Evolutionary conservation across 176 grass and related monocot genomes (phyloP), one percentile per base, ranked within the genome.

Genomic region (Triticum turgidum): DNA sequence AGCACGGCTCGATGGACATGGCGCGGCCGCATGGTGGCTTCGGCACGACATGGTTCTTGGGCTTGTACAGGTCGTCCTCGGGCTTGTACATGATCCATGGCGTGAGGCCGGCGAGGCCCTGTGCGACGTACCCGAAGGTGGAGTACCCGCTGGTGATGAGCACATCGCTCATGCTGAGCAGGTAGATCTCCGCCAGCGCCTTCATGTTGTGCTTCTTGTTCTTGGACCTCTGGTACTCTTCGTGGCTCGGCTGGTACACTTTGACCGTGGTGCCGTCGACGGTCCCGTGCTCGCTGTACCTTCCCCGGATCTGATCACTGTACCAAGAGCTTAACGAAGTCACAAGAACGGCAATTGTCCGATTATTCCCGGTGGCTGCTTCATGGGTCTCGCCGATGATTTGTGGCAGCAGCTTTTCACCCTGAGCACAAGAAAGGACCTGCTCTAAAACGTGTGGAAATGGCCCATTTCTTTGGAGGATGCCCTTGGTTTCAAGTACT

Each of bases 1-100:
- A 98, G 83, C 95, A 98, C 9, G 95, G 93, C 7, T 98, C 95
- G 54, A 93, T 88, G 72, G 93, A 95, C 85, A 91, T 80, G 80
- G 87, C 85, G 14, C 77, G 86, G 38, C 73, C 76, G 47, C 92
- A 97, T 2, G 87, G 85, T 1, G 83, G 87, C 24, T 92, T 63
- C 3, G 94, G 88, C 35, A 66, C 35, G 11, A 59, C 29, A 35
- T 95, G 88, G 22, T 84, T 82, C 83, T 84, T 73, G 3, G 88
- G 56, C 41, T 10, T 89, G 72, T 90, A 84, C 91, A 96, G 39
- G 39, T 42, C 10, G 20, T 90, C 78, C 80, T 84, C 73, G 3
- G 88, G 56, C 41, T 13, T 89, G 72, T 90, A 84, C 94, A 96
- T 80, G 81, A 93, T 92, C 93, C 85, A 91, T 6, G 93, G 93